phyloP scores from a whole-genome alignment of 1,284 basidiomycete species.

The Ustilago cynodontis region DNA sequence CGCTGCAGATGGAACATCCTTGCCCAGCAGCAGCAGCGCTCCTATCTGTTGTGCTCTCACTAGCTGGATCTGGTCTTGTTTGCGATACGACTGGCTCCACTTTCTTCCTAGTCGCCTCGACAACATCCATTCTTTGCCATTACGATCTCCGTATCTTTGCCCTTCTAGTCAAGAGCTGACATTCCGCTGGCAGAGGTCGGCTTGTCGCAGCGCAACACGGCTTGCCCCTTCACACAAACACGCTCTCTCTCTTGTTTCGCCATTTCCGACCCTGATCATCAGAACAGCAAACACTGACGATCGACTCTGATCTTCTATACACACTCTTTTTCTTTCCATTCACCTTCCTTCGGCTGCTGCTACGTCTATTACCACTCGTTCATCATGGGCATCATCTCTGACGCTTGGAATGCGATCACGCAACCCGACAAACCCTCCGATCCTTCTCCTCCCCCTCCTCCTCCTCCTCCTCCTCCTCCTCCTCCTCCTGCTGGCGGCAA shows the following conservation, averaged over 20 bases:
- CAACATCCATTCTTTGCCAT: too few relatives aligned
- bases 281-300: not conserved
- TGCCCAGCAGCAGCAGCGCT: too few relatives aligned
- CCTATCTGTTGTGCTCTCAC: not conserved
- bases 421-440: constrained; percentile 2
- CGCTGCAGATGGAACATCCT: not conserved
- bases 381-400: constrained; percentile 1
- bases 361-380: not conserved
- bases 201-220: too few relatives aligned
- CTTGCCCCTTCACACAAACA: not conserved
- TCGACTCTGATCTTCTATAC: not conserved
- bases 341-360: not conserved
- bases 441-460: not conserved
- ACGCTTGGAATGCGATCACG: constrained; percentile 3
- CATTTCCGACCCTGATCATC: not conserved
- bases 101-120: not conserved
- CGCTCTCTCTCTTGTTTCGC: not conserved
- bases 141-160: not conserved
- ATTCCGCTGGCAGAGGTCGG: too few relatives aligned
- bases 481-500: constrained; percentile 7
- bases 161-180: not conserved
- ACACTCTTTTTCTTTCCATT: not conserved
- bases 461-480: not conserved
- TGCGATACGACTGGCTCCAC: not conserved
- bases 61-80: not conserved